Percentiles rank a stretch among this genome's conserved stretches.
Conservation (phyloP, 2,329 filamentous ascomycete genomes). For the Myriosclerotinia curreyana region DNA sequence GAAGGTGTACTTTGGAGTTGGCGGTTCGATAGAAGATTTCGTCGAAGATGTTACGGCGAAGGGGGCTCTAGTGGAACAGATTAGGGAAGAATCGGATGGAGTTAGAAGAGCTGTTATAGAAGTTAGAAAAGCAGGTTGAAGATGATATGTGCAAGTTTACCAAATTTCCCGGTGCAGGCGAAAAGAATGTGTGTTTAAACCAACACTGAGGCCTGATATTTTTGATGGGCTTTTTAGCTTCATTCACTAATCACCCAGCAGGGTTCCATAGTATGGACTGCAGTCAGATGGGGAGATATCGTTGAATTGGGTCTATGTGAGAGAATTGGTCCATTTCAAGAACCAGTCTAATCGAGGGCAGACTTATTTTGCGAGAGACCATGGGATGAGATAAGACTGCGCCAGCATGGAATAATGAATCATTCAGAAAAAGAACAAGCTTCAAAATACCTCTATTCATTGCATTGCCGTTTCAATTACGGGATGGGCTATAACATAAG, state of each 20-base stretch:
- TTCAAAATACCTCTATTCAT: too few species aligned
- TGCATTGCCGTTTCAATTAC: too few species aligned
- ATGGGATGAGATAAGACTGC: too few species aligned
- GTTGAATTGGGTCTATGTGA: too few species aligned
- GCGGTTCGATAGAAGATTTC: slow-evolving; percentile 77
- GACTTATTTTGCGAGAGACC: too few species aligned
- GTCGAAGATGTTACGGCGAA: slow-evolving; percentile 50
- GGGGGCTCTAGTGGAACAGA: slow-evolving; percentile 48
- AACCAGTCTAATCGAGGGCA: too few species aligned
- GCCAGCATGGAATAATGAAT: too few species aligned
- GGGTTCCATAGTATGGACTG: not conserved
- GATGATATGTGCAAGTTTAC: not conserved
- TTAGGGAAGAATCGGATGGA: slow-evolving; percentile 59
- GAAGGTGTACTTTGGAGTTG: slow-evolving; percentile 79
- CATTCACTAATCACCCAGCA: not conserved
- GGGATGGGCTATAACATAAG: too few species aligned
- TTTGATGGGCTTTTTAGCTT: not conserved
- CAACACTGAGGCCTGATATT: not conserved
- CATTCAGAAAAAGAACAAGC: too few species aligned
- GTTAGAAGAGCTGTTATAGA: slow-evolving; percentile 59
- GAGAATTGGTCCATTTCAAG: too few species aligned
- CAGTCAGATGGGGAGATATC: too few species aligned
- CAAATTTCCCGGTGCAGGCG: not conserved
- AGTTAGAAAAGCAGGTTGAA: slow-evolving; percentile 28
- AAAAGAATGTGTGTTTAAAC: too few species aligned